Evolutionary conservation across 2,329 filamentous ascomycete species (phyloP).

Genomic region (Pyrenophora graminea): DNA sequence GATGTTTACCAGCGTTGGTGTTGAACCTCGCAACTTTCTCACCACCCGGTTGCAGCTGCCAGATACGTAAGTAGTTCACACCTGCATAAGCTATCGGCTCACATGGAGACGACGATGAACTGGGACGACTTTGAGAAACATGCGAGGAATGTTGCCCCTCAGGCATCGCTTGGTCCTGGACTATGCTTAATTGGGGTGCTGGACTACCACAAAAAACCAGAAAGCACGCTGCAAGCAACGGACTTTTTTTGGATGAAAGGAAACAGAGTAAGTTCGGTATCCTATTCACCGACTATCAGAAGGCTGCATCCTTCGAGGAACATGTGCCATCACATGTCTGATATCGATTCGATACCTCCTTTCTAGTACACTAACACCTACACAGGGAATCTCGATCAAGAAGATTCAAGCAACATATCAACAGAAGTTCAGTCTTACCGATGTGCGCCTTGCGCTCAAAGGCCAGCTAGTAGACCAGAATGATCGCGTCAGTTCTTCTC

Average conservation of each 20-base stretch:
- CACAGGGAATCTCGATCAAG: slow-evolving; percentile 28
- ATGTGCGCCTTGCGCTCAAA: slow-evolving; percentile 26
- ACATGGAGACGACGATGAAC: slow-evolving; percentile 14
- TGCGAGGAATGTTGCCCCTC: slow-evolving; percentile 22
- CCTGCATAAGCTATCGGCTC: too few relatives aligned
- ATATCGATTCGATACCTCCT: too few relatives aligned
- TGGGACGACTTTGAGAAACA: slow-evolving; percentile 29
- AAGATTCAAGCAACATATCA: slow-evolving; percentile 25
- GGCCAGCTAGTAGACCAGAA: slow-evolving; percentile 1
- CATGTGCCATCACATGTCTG: too few relatives aligned
- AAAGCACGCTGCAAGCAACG: slow-evolving; percentile 15
- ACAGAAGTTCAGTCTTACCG: slow-evolving; percentile 3
- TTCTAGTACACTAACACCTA: background rate
- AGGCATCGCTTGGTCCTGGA: slow-evolving; percentile 22
- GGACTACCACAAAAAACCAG: slow-evolving; percentile 18
- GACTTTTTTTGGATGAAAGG: slow-evolving; percentile 47
- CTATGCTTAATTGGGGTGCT: slow-evolving; percentile 46
- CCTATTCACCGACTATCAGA: background rate
- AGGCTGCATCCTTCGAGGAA: too few relatives aligned
- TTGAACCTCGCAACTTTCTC: too few relatives aligned
- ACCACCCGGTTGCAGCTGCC: too few relatives aligned
- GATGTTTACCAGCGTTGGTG: too few relatives aligned
- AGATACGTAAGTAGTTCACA: too few relatives aligned
- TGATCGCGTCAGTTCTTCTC: slow-evolving; percentile 11
- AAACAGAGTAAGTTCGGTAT: slow-evolving; percentile 29